Evolutionary conservation across 2,329 filamentous ascomycete genomes (phyloP), one percentile per base, ranked within the genome.

Genomic region (Ophiobolus disseminans): DNA sequence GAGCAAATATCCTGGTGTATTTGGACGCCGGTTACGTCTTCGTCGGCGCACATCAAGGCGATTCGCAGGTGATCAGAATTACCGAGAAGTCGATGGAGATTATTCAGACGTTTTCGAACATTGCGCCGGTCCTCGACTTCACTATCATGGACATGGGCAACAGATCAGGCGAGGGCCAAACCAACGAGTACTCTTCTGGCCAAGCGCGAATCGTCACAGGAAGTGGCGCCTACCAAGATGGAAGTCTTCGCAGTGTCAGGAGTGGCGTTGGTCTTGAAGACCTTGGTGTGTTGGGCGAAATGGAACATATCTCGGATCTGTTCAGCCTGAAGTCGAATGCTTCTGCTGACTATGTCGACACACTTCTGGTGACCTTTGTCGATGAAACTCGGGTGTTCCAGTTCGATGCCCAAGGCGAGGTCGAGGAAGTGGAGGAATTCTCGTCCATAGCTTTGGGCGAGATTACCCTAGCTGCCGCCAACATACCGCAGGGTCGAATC

Each of bases 111-210:
- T 80, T 95, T 46, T 78, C 84, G 3, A 99, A 96, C 66, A 90
- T 97, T 61, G 91, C 89, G 0, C 94, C 94, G 0, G 89, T 99
- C 32, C 76, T 97, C 30, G 94, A 99, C 69, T 97, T 99, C 62
- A 87, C 89, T 1, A 85, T 99, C 13, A 96, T 97, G 91, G 94
- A 97, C 65, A 89, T 97, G 81, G 93, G 92, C 0, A 92, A 91
- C 60, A 82, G 90, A 46, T 87, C 90, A 50, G 87, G 87, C 17
- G 88, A 94, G 55, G 85, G 81, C 7, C 86, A 90, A 14, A 88
- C 87, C 3, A 95, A 94, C 63, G 90, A 94, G 54, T 99, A 96
- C 66, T 96, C 92, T 0, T 96, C 93, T 0, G 94, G 94, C 0
- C 93, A 99, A 73, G 92, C 94, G 36, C 85, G 92, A 30, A 89